Evolutionary conservation across 306 rosid species (phyloP), one percentile per base, ranked within the genome.

Genomic region (Abrus pulchellus): DNA sequence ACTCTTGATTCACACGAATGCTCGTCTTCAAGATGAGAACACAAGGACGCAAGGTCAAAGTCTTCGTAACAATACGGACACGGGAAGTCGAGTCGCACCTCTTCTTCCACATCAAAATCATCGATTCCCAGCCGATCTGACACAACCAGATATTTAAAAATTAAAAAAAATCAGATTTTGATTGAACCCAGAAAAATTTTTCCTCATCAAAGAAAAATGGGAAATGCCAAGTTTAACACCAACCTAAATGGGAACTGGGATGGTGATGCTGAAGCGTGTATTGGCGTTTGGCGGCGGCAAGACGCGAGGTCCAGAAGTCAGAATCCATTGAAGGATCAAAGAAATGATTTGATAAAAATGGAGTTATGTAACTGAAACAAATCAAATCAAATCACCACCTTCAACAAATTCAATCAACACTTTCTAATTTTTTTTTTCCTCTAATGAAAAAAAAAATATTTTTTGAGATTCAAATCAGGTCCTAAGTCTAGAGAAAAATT

Each of bases 201-300:
- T 11, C 11, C 11, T 66, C 74, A 47, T 7, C 6, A 64, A 66
- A 43, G 29, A 9, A 40, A 11, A 36, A 65, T 9, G 2, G 34
- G 65, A 70, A 70, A 14, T 12, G 1, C 52, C 54, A 53, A 3
- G 34, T 48, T 50, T 7, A 71, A 55, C 43, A 83, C 74, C 47
- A 54, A 93, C 98, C 99, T 82, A 90, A 76, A 68, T 88, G 90
- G 62, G 97, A 93, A 83, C 83, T 85, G 81, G 80, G 99, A 38
- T 91, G 91, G 55, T 90, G 91, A 29, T 90, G 90, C 86, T 90
- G 97, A 86, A 88, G 72, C 57, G 87, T 53, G 56, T 89, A 90
- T 52, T 95, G 99, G 76, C 98, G 94, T 89, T 96, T 96, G 34
- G 94, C 98, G 56, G 98, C 98, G 55, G 97, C 97, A 67, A 93